Base-by-base conservation (phyloP, 2,329 filamentous ascomycete genomes). In the Pseudocercospora pini-densiflorae region DNA sequence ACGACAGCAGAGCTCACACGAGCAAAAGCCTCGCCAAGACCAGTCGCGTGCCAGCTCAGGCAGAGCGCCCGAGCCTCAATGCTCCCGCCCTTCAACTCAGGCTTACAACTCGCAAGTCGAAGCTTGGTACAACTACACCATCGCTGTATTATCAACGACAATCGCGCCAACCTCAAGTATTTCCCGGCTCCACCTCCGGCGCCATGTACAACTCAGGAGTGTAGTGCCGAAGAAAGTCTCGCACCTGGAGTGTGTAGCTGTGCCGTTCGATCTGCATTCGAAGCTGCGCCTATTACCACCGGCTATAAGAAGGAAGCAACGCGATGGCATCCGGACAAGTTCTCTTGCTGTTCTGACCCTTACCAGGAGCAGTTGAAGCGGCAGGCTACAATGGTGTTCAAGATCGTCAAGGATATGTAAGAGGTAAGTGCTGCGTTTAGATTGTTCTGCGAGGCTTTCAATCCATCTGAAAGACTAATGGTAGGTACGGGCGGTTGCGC, bases 371-470 rank as follows among this genome's bases (percentile, higher is more conserved):
- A 40, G 14, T n/a, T 61, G 24, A 47, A 54, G 16, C 43, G 29
- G 31, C n/a, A 59, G 23, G 63, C 63, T 31, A 61, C 23, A 8
- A 31, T 45, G 47, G 63, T 65, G 24, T 65, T 65, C 45, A 49
- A 61, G n/a, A 36, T 61, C 19, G 33, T 61, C 3, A 59, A 57
- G 12, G 33, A 43, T 33, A 57, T 61, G 59, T 29, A 23, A 24
- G 40, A 33, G 59, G 59, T 27, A 45, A 55, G 51, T 55, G 2
- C 4, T 51, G 47, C 19, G 9, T 51, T 27, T 23, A 7, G 2
- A 5, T 23, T 9, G 10, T 5, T 5, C 2, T 7, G 12, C 12
- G 16, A 21, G 16, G 43, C 16, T 47, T n/a, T 47, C 1, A 21
- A 47, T 10, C 12, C 23, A 4, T 49, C 7, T 21, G 2, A 10